Percentiles rank a stretch among this genome's conserved stretches.
These are phyloP conservation scores for Lepidium didymum DNA, from an alignment of 345 rosid species.

Conservation along the genomic window DNA sequence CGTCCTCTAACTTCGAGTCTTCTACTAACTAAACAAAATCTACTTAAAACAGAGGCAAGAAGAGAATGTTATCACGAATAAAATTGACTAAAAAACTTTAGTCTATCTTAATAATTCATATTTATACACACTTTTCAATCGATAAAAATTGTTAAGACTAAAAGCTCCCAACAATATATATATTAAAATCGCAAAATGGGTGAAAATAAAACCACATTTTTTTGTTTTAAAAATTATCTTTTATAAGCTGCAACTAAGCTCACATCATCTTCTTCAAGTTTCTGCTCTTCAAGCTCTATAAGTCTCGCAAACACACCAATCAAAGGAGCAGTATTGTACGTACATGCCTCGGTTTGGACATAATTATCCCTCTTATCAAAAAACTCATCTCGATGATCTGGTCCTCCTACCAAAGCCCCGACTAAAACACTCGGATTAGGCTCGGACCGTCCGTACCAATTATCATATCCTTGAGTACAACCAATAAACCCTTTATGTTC, in stretches of 20 bases:
- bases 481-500: constrained; percentile 80
- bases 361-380: constrained; percentile 44
- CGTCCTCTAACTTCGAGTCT: too few relatives aligned
- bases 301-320: constrained; percentile 70
- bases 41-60: not conserved
- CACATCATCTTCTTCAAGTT: constrained; percentile 16
- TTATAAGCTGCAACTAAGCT: constrained; percentile 50
- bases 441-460: constrained; percentile 39
- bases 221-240: not conserved
- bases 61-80: not conserved
- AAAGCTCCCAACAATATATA: constrained; percentile 11
- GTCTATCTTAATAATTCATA: not conserved
- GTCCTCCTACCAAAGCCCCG: constrained; percentile 74
- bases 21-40: too few relatives aligned
- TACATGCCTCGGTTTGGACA: constrained; percentile 53
- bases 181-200: constrained; percentile 2
- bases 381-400: constrained; percentile 46
- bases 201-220: constrained; percentile 8
- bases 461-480: constrained; percentile 79
- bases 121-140: constrained; percentile 25
- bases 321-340: constrained; percentile 52
- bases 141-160: not conserved
- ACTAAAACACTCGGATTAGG: constrained; percentile 56
- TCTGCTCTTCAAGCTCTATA: constrained; percentile 36
- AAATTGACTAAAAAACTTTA: not conserved